Percentiles rank a stretch among this genome's conserved stretches.
Evolutionary conservation across 2,329 filamentous ascomycete species (phyloP).

Genomic region (Biscogniauxia mediterranea): DNA sequence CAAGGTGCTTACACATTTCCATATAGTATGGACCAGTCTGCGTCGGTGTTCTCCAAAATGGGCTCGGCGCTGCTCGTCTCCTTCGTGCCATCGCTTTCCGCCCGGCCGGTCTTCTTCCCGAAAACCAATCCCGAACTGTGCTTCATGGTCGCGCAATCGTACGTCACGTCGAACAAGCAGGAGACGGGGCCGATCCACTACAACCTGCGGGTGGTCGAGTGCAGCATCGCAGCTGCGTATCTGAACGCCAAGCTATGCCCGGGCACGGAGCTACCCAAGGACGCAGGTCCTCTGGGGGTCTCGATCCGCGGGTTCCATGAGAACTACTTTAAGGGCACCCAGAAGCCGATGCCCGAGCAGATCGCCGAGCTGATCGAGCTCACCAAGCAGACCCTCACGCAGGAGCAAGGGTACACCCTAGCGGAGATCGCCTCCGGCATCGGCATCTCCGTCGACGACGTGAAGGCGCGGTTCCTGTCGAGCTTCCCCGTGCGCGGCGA

Average conservation of each 20-base stretch:
- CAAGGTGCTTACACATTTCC: conserved; percentile 3
- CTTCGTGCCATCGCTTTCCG: conserved; percentile 77
- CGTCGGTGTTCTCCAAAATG: conserved; percentile 86
- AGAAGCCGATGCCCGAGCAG: conserved; percentile 59
- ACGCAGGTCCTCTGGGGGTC: conserved; percentile 79
- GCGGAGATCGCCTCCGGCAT: conserved; percentile 78
- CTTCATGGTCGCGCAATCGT: conserved; percentile 93
- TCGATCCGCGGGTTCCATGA: conserved; percentile 86
- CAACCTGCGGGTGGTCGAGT: conserved; percentile 95
- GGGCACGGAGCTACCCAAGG: conserved; percentile 63
- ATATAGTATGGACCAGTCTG: conserved; percentile 91
- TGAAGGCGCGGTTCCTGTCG: conserved; percentile 78
- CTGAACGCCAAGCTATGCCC: conserved; percentile 59
- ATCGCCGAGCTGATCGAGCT: conserved; percentile 70
- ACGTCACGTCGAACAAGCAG: conserved; percentile 91
- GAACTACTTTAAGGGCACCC: conserved; percentile 64
- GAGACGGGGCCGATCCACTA: conserved; percentile 92
- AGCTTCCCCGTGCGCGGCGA: conserved; percentile 88
- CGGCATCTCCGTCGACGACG: conserved; percentile 64
- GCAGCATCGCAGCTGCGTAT: conserved; percentile 78
- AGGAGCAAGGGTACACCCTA: conserved; percentile 83
- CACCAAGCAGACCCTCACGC: conserved; percentile 67
- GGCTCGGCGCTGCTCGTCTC: conserved; percentile 87
- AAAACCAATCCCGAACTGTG: conserved; percentile 77
- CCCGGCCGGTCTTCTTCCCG: conserved; percentile 78